A percentile compares a stretch with the other conserved stretches of the same genome.
These are phyloP conservation scores for Capsella rubella DNA, from an alignment of 441 rosid species.

Conservation along the genomic window DNA sequence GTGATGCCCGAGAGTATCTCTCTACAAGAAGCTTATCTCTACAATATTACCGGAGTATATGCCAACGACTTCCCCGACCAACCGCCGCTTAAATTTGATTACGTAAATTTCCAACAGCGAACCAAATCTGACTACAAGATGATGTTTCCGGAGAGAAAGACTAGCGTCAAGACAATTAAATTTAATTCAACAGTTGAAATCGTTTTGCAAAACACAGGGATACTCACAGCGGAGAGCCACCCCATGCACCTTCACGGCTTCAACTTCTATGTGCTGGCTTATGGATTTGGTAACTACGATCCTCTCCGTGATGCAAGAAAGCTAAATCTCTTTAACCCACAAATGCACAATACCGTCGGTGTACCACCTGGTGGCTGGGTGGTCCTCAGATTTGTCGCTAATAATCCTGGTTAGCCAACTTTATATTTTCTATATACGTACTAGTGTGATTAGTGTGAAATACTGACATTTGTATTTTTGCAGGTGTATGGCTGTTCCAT, in stretches of 20 bases:
- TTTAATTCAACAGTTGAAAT: constrained; percentile 72
- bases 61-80: constrained; percentile 62
- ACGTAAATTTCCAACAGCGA: constrained; percentile 52
- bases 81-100: constrained; percentile 65
- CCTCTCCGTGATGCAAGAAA: constrained; percentile 57
- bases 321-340: constrained; percentile 65
- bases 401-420: constrained; percentile 57
- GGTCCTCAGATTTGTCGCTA: constrained; percentile 65
- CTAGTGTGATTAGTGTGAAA: not conserved
- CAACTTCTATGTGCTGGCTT: constrained; percentile 67
- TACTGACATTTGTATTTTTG: not conserved
- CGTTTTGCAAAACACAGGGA: constrained; percentile 64
- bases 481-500: constrained; percentile 71
- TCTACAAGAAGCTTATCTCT: constrained; percentile 70
- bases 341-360: constrained; percentile 66
- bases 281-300: constrained; percentile 68
- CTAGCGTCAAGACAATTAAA: constrained; percentile 56
- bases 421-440: no score
- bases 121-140: constrained; percentile 38
- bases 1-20: constrained; percentile 52
- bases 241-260: constrained; percentile 86
- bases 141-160: constrained; percentile 43
- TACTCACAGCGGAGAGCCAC: constrained; percentile 62
- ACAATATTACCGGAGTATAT: constrained; percentile 56
- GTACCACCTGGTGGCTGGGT: constrained; percentile 82